phyloP scores from a whole-genome alignment of 2,329 filamentous ascomycete genomes.

The Botrytis paeoniae region DNA sequence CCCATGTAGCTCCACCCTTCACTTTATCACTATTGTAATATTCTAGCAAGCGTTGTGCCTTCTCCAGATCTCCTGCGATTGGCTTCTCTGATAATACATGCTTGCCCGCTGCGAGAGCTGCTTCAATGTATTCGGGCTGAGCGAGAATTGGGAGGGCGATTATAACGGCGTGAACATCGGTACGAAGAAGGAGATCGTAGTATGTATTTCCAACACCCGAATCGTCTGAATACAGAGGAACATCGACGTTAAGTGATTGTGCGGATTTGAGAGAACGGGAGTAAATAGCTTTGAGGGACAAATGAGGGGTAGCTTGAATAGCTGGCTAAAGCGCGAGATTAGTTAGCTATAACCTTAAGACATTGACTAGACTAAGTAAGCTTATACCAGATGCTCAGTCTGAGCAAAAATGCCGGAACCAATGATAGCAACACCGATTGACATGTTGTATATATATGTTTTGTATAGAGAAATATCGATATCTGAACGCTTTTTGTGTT shows the following conservation, averaged over 20 bases:
- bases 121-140: constrained; percentile 49
- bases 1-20: constrained; percentile 45
- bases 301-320: constrained; percentile 48
- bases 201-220: constrained; percentile 44
- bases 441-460: constrained; percentile 30
- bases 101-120: constrained; percentile 50
- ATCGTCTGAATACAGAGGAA: constrained; percentile 37
- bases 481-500: background rate
- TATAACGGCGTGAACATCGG: constrained; percentile 39
- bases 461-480: background rate
- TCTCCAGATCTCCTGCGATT: constrained; percentile 48
- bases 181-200: constrained; percentile 36
- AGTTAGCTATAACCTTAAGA: constrained; percentile 1
- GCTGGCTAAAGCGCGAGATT: constrained; percentile 47
- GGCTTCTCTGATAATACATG: constrained; percentile 56
- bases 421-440: constrained; percentile 57
- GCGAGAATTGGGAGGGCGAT: constrained; percentile 49
- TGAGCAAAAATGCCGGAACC: constrained; percentile 62
- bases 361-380: constrained; percentile 22
- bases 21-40: constrained; percentile 44
- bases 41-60: constrained; percentile 47
- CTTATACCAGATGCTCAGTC: constrained; percentile 53
- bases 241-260: constrained; percentile 42
- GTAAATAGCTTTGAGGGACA: constrained; percentile 52
- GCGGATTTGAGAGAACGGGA: constrained; percentile 38